These are phyloP conservation scores for Tephrocybe sp. DNA, from an alignment of 768 basidiomycete species.

Conservation along the genomic window DNA sequence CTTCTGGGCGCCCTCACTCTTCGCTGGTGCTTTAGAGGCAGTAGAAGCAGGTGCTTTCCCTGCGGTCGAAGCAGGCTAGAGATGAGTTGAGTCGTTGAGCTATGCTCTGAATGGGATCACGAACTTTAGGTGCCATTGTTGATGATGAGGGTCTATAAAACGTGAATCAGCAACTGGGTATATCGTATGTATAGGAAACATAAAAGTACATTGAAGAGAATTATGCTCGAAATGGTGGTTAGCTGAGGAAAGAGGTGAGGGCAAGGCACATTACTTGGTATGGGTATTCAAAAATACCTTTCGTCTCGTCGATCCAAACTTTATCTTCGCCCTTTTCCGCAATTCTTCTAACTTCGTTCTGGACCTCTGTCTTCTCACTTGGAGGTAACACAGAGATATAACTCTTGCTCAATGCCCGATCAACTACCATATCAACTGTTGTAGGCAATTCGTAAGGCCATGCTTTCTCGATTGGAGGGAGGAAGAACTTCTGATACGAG, in stretches of 20 bases:
- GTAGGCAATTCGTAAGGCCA: constrained; percentile 53
- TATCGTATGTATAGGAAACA: not conserved
- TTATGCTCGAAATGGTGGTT: constrained; percentile 23
- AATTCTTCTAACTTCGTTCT: constrained; percentile 49
- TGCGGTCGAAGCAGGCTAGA: constrained; percentile 66
- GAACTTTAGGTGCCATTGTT: constrained; percentile 33
- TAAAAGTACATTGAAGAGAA: not conserved
- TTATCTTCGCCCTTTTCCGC: constrained; percentile 58
- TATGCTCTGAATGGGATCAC: not conserved
- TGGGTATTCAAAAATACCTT: constrained; percentile 77
- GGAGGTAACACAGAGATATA: constrained; percentile 69
- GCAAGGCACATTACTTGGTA: constrained; percentile 52
- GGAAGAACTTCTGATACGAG: constrained; percentile 59
- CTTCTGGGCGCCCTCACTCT: constrained; percentile 42
- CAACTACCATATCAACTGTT: constrained; percentile 53
- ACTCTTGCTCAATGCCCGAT: constrained; percentile 80
- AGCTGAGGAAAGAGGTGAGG: constrained; percentile 19
- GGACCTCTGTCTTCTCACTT: constrained; percentile 54
- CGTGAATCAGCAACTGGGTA: not conserved
- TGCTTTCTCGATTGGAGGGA: constrained; percentile 51
- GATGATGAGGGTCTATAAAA: not conserved
- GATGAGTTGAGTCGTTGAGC: not conserved
- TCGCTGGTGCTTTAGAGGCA: constrained; percentile 45
- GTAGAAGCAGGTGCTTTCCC: constrained; percentile 58
- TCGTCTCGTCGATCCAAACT: constrained; percentile 71